phyloP scores from a whole-genome alignment of 768 basidiomycete genomes.

The Paxillus ammoniavirescens region DNA sequence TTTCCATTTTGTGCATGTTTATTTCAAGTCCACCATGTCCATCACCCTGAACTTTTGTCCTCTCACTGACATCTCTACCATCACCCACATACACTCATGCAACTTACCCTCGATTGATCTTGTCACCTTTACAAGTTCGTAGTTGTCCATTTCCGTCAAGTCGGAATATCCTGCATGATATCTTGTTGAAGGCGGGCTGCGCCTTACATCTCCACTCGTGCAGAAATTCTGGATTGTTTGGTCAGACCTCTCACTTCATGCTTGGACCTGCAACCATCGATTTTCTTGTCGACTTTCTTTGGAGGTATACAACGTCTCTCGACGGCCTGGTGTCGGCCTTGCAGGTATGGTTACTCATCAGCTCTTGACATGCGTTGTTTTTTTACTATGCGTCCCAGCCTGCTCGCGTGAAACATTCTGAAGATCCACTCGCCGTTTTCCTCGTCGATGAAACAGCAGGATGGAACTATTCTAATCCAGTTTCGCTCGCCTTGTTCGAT shows the following conservation, averaged over 20 bases:
- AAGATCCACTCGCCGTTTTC: constrained; percentile 50
- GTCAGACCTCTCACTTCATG: constrained; percentile 55
- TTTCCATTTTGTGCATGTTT: too few species aligned
- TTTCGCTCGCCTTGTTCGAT: constrained; percentile 33
- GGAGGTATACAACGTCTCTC: constrained; percentile 53
- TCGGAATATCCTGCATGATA: constrained; percentile 45
- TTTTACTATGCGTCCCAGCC: constrained; percentile 39
- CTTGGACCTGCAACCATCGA: constrained; percentile 58
- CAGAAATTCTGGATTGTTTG: background rate
- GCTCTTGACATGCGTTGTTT: background rate
- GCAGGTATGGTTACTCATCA: constrained; percentile 44
- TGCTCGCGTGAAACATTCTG: constrained; percentile 68
- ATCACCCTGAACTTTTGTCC: too few species aligned
- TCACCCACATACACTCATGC: constrained; percentile 48
- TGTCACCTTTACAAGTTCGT: constrained; percentile 56
- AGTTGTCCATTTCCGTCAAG: constrained; percentile 52
- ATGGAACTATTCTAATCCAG: constrained; percentile 12
- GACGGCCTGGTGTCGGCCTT: constrained; percentile 57
- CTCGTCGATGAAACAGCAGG: constrained; percentile 9
- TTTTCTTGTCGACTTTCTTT: constrained; percentile 56
- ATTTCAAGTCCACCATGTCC: too few species aligned
- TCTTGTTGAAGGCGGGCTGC: constrained; percentile 50
- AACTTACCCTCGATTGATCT: constrained; percentile 60
- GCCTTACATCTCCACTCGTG: background rate
- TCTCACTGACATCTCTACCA: constrained; percentile 56